Evolutionary conservation across 2,329 filamentous ascomycete genomes (phyloP), one percentile per base, ranked within the genome.

Genomic region (Fusarium sp.): DNA sequence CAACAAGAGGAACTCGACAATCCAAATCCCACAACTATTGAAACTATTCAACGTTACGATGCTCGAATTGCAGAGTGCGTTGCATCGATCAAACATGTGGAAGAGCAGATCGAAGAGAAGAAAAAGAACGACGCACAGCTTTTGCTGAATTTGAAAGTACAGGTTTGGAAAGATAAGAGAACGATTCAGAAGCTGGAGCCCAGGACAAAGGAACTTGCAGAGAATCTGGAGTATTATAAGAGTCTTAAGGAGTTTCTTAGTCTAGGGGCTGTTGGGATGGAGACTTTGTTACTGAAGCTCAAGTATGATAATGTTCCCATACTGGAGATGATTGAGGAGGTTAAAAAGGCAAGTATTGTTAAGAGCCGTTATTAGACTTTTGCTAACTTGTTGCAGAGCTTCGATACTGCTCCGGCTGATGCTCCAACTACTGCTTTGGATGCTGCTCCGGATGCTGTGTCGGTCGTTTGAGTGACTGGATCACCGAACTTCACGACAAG

Each of bases 211-310:
- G 34, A 37, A 7, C 34, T 37, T n/a, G 34, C 34, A 1, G 12
- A n/a, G 18, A n/a, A 37, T 1, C 10, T 37, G 18, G 34, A 12
- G 34, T 37, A 37, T 4, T 37, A 37, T 12, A 37, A 37, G 18
- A 37, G 18, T 37, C 18, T 37, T 2, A n/a, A 37, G 10, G 34
- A 37, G 10, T 37, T 37, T 37, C 18, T n/a, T 37, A n/a, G 34
- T n/a, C 10, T 37, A 37, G 34, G 34, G 34, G 34, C 10, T n/a
- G 18, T 12, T 28, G 34, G 34, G 2, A 16, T 63, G 18, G 42
- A 28, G 16, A 23, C 3, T 5, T 31, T 63, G 23, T 3, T 62
- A 4, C n/a, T 12, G 14, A 63, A 63, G 4, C 26, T 63, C 10
- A 60, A 34, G 5, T 30, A 30, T 2, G 30, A 46, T 8, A 46